Evolutionary conservation across 1,139 yeast species (phyloP), one percentile per base, ranked within the genome.

Genomic region (Pichia sorboxylosa): DNA sequence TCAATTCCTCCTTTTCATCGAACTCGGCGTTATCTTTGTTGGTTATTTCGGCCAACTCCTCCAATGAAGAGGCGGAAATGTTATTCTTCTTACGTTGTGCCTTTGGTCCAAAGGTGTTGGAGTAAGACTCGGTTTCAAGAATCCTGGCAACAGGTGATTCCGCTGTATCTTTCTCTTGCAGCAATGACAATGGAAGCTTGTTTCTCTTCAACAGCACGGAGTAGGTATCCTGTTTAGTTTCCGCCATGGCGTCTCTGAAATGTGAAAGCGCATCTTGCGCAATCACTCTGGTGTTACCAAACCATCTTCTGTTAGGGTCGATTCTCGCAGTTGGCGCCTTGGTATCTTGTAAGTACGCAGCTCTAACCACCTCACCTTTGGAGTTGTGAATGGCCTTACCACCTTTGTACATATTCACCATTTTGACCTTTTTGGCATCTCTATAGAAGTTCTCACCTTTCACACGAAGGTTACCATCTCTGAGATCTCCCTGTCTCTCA

Each of bases 371-470:
- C 27, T 85, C 95, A 49, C 98, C 98, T 40, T 71, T 67, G 33
- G 85, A 84, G 55, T 85, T 84, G 46, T 94, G 70, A 32, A 70
- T 73, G 25, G 96, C 94, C 47, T 82, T 69, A 35, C 97, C 97
- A 36, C 79, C 75, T 51, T 82, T 90, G 63, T 85, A 87, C 96
- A 90, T 87, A 53, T 75, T 81, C 51, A 90, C 66, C 55, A 75
- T 85, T 58, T 82, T 79, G 38, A 87, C 94, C 54, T 83, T 82
- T 54, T 84, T 84, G 36, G 94, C 92, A 71, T 90, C 97, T 48
- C 83, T 64, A 64, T 90, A 90, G 61, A 90, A 90, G 63, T 90
- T 90, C 59, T 90, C 98, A 48, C 98, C 98, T 58, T 90, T 90
- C 33, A 84, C 93, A 41, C 94, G 77, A 40, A 90, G 70, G 52